Conservation (phyloP, 2,329 filamentous ascomycete genomes). For the Aquanectria penicillioides region DNA sequence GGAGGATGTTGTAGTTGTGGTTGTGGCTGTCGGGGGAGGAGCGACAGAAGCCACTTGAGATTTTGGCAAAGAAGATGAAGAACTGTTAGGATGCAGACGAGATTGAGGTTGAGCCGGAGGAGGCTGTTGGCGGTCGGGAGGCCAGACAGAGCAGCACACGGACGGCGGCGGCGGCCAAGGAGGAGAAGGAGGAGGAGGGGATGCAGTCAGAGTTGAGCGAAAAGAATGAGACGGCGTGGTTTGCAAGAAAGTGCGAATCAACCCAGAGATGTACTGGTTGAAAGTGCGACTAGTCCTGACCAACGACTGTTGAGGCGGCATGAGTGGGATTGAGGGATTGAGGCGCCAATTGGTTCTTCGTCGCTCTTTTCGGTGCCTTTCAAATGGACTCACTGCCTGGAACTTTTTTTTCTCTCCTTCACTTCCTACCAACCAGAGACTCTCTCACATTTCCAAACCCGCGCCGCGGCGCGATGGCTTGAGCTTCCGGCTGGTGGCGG, state of each 20-base stretch:
- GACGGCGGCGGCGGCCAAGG: too few relatives aligned
- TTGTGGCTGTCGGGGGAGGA: neutral
- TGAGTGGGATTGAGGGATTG: neutral
- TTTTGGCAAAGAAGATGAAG: neutral
- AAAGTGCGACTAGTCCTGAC: slow-evolving; percentile 3
- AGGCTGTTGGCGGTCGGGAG: too few relatives aligned
- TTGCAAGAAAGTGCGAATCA: slow-evolving; percentile 2
- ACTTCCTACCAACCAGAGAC: neutral
- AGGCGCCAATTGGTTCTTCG: neutral
- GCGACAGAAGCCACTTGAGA: neutral
- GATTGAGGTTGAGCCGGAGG: neutral
- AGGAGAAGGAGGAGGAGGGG: neutral
- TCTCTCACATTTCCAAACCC: neutral
- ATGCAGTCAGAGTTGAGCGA: too few relatives aligned
- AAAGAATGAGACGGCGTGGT: neutral
- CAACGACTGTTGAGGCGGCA: slow-evolving; percentile 9
- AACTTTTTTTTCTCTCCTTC: neutral
- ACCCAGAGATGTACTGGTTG: slow-evolving; percentile 1
- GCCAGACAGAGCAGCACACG: too few relatives aligned
- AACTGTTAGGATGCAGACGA: neutral
- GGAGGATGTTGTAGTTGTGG: neutral
- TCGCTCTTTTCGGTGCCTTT: neutral
- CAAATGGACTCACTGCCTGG: too few relatives aligned
- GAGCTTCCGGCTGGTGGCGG: neutral
- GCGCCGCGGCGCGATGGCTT: neutral